Evolutionary conservation across 2,329 filamentous ascomycete species (phyloP).

Genomic region (Septoria linicola): DNA sequence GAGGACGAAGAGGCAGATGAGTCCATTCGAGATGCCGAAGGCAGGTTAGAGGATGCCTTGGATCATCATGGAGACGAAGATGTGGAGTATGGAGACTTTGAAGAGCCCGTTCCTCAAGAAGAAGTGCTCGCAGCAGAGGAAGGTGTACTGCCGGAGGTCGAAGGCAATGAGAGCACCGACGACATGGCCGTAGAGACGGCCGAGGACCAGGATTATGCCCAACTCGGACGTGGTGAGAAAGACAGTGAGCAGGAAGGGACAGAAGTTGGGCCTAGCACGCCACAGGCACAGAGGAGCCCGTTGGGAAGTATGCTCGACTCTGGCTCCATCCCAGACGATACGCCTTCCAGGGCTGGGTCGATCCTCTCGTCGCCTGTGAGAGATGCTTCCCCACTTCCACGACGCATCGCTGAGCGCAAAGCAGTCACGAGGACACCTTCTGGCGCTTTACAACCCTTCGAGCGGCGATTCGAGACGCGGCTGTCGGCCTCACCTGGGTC

Average conservation of each 20-base stretch:
- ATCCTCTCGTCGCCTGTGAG: conserved; percentile 65
- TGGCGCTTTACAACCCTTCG: conserved; percentile 87
- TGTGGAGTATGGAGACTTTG: conserved; percentile 23
- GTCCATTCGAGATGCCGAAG: conserved; percentile 28
- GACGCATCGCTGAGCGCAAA: conserved; percentile 45
- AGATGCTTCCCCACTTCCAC: conserved; percentile 60
- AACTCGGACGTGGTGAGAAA: conserved; percentile 20
- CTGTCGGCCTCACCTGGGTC: conserved; percentile 65
- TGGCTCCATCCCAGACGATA: conserved; percentile 76
- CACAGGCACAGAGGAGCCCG: conserved; percentile 28
- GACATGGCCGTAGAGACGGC: conserved; percentile 22
- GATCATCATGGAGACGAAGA: conserved; percentile 15
- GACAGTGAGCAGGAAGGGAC: conserved; percentile 16
- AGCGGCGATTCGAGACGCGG: conserved; percentile 88
- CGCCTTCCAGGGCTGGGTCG: conserved; percentile 72
- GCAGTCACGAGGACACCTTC: conserved; percentile 68
- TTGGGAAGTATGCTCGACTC: conserved; percentile 68
- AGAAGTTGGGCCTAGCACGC: conserved; percentile 28
- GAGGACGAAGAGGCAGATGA: conserved; percentile 49
- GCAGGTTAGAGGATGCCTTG: conserved; percentile 22
- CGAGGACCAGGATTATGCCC: conserved; percentile 29
- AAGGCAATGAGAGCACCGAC: conserved; percentile 6
- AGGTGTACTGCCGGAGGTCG: conserved; percentile 14
- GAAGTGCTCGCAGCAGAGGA: conserved; percentile 22
- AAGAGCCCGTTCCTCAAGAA: conserved; percentile 11